phyloP scores from a whole-genome alignment of 306 rosid species.

The Vachellia pachyceras region DNA sequence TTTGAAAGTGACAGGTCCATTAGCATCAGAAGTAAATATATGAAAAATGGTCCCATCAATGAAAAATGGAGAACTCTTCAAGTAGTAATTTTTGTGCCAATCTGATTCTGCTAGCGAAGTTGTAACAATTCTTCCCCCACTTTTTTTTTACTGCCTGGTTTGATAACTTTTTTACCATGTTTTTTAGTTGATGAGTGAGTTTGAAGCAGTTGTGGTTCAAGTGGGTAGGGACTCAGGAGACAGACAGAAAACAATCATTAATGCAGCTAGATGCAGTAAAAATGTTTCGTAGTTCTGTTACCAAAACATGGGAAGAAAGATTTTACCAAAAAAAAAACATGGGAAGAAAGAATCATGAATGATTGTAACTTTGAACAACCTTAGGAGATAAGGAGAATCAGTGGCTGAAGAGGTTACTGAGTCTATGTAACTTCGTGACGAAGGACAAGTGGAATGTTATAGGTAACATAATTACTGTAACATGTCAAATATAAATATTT shows the following conservation, averaged over 20 bases:
- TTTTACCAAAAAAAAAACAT: too few relatives aligned
- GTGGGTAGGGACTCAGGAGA: conserved; percentile 22
- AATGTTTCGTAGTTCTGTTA: neutral
- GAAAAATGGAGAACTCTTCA: conserved; percentile 28
- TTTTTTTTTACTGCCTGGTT: neutral
- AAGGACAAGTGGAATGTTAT: conserved; percentile 13
- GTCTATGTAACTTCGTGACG: conserved; percentile 35
- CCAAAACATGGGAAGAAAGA: conserved; percentile 1
- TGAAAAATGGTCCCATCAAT: conserved; percentile 35
- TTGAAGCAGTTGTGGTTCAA: conserved; percentile 22
- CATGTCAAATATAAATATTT: conserved; percentile 36
- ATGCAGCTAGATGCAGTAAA: conserved; percentile 39
- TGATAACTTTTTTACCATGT: conserved; percentile 37
- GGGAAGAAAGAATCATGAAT: conserved; percentile 4
- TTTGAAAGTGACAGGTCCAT: conserved; percentile 1
- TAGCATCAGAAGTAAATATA: conserved; percentile 4
- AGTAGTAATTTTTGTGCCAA: neutral
- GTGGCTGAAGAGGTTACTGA: conserved; percentile 35
- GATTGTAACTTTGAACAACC: conserved; percentile 27
- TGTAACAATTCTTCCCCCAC: conserved; percentile 6
- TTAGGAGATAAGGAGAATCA: conserved; percentile 20
- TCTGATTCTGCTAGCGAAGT: conserved; percentile 37
- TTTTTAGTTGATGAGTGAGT: conserved; percentile 15
- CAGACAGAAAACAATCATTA: conserved; percentile 10
- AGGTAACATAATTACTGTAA: conserved; percentile 46